Conservation (phyloP, 2,329 filamentous ascomycete genomes). For the Drechslerella coelobrocha region DNA sequence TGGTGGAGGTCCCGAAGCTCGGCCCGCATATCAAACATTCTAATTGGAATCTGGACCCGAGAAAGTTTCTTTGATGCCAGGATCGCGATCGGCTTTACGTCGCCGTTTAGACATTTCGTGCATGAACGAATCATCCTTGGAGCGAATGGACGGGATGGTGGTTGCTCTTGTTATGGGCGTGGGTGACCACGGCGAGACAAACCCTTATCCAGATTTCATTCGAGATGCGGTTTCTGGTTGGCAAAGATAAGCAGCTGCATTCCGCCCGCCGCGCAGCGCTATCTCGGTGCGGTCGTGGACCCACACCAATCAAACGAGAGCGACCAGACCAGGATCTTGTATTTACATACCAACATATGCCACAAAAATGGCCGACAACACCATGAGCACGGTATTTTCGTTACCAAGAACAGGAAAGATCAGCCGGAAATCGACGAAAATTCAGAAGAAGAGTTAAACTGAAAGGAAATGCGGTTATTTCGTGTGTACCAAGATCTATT, state of each 20-base stretch:
- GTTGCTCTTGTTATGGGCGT: constrained; percentile 26
- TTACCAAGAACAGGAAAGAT: constrained; percentile 32
- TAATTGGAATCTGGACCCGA: constrained; percentile 34
- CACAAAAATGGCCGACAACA: constrained; percentile 24
- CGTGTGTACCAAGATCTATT: constrained; percentile 12
- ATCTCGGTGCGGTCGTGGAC: constrained; percentile 18
- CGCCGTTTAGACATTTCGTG: constrained; percentile 46
- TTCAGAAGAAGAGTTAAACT: not conserved
- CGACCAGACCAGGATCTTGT: constrained; percentile 26
- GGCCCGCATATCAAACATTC: too few relatives aligned
- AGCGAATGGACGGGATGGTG: constrained; percentile 15
- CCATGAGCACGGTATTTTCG: constrained; percentile 31
- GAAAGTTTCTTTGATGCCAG: constrained; percentile 20
- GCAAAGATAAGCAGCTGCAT: constrained; percentile 50
- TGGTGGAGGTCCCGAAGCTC: too few relatives aligned
- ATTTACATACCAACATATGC: constrained; percentile 21
- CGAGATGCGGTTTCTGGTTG: constrained; percentile 42
- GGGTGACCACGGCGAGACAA: constrained; percentile 25
- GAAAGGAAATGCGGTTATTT: constrained; percentile 4
- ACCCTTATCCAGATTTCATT: constrained; percentile 33
- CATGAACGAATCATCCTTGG: constrained; percentile 29
- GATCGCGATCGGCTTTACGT: constrained; percentile 12
- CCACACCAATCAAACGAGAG: constrained; percentile 24
- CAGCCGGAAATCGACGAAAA: constrained; percentile 2
- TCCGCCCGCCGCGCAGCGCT: constrained; percentile 41